Percentiles rank a stretch among this genome's conserved stretches.
These are phyloP conservation scores for Trametes polyzona DNA, from an alignment of 1,284 basidiomycete genomes.

Conservation along the genomic window DNA sequence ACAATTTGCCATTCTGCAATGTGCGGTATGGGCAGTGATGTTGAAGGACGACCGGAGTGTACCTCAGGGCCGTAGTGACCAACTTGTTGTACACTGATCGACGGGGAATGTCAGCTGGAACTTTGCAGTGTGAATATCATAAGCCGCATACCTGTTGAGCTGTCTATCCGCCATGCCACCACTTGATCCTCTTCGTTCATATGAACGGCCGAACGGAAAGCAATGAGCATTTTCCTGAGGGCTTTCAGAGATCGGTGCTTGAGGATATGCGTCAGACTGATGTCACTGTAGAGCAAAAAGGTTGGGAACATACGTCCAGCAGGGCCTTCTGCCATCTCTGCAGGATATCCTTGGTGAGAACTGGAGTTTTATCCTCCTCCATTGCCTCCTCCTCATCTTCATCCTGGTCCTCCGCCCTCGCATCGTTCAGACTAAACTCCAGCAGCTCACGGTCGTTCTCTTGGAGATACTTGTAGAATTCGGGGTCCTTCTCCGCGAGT, in stretches of 20 bases:
- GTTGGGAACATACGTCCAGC: constrained; percentile 69
- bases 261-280: neutral
- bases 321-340: constrained; percentile 90
- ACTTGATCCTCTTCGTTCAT: constrained; percentile 87
- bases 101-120: constrained; percentile 6
- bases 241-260: constrained; percentile 88
- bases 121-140: neutral
- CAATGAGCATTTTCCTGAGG: constrained; percentile 83
- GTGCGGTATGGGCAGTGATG: constrained; percentile 91
- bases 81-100: constrained; percentile 89
- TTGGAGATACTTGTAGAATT: constrained; percentile 97
- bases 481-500: constrained; percentile 94
- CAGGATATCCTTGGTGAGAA: constrained; percentile 79
- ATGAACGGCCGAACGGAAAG: constrained; percentile 87
- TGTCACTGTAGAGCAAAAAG: neutral
- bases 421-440: constrained; percentile 63
- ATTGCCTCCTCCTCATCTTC: constrained; percentile 46
- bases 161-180: constrained; percentile 83
- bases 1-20: constrained; percentile 85
- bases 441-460: constrained; percentile 94
- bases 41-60: constrained; percentile 87
- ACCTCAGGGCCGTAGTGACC: constrained; percentile 85
- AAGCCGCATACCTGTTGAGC: constrained; percentile 60
- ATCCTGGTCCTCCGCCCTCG: constrained; percentile 38
- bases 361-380: constrained; percentile 54